phyloP scores from a whole-genome alignment of 768 basidiomycete genomes.

The Macrolepiota dolichaula region DNA sequence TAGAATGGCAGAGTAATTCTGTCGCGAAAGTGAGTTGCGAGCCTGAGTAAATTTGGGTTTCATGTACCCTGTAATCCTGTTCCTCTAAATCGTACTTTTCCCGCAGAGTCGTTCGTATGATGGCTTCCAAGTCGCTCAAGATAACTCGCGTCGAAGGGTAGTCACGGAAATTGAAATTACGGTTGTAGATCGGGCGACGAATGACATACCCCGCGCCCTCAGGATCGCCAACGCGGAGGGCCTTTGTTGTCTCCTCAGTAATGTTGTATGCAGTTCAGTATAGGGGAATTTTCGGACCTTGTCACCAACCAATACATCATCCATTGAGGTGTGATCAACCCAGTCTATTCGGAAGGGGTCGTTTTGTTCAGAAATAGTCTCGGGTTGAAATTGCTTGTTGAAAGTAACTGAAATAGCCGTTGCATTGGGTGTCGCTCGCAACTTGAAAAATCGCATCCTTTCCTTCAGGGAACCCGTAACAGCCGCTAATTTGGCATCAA shows the following conservation, averaged over 20 bases:
- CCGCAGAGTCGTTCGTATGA: conserved; percentile 60
- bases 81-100: conserved; percentile 54
- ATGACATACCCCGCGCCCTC: conserved; percentile 64
- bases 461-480: conserved; percentile 73
- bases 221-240: conserved; percentile 68
- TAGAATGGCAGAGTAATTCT: conserved; percentile 87
- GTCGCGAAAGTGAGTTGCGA: background rate
- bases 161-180: conserved; percentile 77
- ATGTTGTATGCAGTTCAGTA: background rate
- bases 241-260: conserved; percentile 36
- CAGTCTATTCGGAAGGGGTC: conserved; percentile 85
- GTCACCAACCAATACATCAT: conserved; percentile 67
- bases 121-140: conserved; percentile 73
- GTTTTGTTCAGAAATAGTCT: conserved; percentile 80
- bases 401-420: conserved; percentile 69
- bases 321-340: conserved; percentile 53
- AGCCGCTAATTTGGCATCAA: conserved; percentile 72
- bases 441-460: conserved; percentile 83
- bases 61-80: conserved; percentile 57
- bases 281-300: conserved; percentile 37
- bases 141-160: conserved; percentile 70
- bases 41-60: background rate
- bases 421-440: conserved; percentile 70
- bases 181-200: conserved; percentile 79
- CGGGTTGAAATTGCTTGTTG: conserved; percentile 82